A percentile compares a stretch with the other conserved stretches of the same genome.
phyloP scores from a whole-genome alignment of 805 yeast genomes.

The Saccharomycopsis amapae region DNA sequence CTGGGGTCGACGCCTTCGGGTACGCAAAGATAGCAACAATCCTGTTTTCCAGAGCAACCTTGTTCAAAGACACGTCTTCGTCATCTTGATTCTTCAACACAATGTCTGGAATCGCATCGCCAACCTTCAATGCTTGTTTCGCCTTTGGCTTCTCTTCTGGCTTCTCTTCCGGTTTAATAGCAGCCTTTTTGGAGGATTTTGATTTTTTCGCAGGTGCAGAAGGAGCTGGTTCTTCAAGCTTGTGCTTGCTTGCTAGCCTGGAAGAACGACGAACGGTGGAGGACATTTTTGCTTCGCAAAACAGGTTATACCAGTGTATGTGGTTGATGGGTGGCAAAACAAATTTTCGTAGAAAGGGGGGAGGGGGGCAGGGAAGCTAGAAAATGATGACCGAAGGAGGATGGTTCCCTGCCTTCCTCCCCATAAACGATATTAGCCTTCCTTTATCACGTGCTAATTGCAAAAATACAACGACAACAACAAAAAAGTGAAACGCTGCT shows the following conservation, averaged over 20 bases:
- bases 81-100: conserved; percentile 63
- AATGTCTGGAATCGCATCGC: conserved; percentile 62
- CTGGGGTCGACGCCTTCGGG: conserved; percentile 92
- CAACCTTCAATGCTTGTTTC: conserved; percentile 34
- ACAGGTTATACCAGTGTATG: too few relatives aligned
- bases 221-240: not conserved
- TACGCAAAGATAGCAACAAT: conserved; percentile 63
- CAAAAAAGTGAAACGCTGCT: not conserved
- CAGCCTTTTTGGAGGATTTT: not conserved
- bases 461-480: not conserved
- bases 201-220: conserved; percentile 2
- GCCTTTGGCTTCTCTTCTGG: not conserved
- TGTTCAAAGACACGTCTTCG: conserved; percentile 44
- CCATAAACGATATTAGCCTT: not conserved
- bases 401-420: not conserved
- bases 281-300: not conserved
- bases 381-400: too few relatives aligned
- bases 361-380: too few relatives aligned
- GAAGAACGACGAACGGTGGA: conserved; percentile 16
- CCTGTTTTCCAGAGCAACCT: conserved; percentile 34
- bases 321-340: too few relatives aligned
- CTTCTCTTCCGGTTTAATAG: not conserved
- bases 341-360: too few relatives aligned
- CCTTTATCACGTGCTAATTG: not conserved
- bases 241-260: conserved; percentile 13